Evolutionary conservation across 495 filamentous ascomycete genomes (phyloP).

Genomic region (Xylaria telfairii): DNA sequence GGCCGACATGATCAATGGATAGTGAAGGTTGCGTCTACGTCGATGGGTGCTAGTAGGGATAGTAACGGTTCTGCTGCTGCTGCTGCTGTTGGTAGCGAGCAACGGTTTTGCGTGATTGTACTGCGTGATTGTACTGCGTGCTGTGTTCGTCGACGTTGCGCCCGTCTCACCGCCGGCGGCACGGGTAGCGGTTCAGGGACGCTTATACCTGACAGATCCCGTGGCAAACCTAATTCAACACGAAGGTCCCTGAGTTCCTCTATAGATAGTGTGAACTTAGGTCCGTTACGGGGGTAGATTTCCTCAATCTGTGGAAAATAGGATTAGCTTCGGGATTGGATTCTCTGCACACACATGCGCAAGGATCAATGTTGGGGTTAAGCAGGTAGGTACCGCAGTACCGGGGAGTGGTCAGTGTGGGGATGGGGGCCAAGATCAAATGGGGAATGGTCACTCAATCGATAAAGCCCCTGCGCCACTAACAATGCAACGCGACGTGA

Average conservation of each 20-base stretch:
- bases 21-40: neutral
- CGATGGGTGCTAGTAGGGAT: neutral
- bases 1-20: slow-evolving; percentile 30
- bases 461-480: slow-evolving; percentile 11
- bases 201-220: no score
- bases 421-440: neutral
- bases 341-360: neutral
- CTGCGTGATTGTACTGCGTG: no score
- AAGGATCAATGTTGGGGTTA: neutral
- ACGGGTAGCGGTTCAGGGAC: no score
- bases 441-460: slow-evolving; percentile 4
- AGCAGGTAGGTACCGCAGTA: neutral
- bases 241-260: no score
- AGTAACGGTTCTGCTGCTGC: no score
- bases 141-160: no score
- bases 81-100: no score
- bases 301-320: slow-evolving; percentile 18
- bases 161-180: no score
- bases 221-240: no score
- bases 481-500: neutral
- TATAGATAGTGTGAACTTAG: no score
- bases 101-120: no score
- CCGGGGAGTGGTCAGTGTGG: no score
- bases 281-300: neutral
- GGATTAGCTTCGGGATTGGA: slow-evolving; percentile 7